Percentiles rank a stretch among this genome's conserved stretches.
Evolutionary conservation across 1,284 basidiomycete genomes (phyloP).

Genomic region (Ganoderma meredithae): DNA sequence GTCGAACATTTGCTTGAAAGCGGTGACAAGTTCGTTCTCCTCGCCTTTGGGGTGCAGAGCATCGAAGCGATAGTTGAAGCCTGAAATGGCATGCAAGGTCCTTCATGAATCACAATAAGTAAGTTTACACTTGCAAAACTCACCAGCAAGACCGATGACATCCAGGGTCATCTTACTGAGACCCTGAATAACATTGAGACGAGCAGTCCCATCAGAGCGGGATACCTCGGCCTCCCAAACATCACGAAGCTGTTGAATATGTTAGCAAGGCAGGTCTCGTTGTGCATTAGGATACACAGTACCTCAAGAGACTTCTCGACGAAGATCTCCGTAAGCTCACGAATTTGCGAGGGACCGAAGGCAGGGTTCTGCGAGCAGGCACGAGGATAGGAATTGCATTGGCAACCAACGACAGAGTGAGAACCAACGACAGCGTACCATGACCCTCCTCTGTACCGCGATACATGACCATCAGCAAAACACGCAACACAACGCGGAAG

Average conservation of each 20-base stretch:
- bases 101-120: constrained; percentile 10
- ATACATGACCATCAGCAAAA: constrained; percentile 7
- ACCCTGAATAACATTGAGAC: constrained; percentile 50
- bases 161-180: constrained; percentile 54
- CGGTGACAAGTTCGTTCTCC: constrained; percentile 48
- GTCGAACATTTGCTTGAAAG: constrained; percentile 42
- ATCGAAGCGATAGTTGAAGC: constrained; percentile 61
- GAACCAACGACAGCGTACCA: constrained; percentile 10
- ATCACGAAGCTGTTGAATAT: constrained; percentile 38
- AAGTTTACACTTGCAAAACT: neutral
- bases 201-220: constrained; percentile 20
- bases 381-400: too few species aligned
- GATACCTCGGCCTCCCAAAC: constrained; percentile 32
- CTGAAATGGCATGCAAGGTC: constrained; percentile 12
- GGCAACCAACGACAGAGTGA: neutral
- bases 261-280: neutral
- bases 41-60: constrained; percentile 39
- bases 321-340: constrained; percentile 62
- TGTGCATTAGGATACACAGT: constrained; percentile 5
- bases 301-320: constrained; percentile 59
- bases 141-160: constrained; percentile 58
- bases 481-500: neutral
- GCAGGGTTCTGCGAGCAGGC: constrained; percentile 55
- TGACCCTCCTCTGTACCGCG: constrained; percentile 19
- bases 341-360: constrained; percentile 60